These are phyloP conservation scores for Eimeria praecox DNA, from an alignment of 169 alveolate genomes.

Conservation along the genomic window DNA sequence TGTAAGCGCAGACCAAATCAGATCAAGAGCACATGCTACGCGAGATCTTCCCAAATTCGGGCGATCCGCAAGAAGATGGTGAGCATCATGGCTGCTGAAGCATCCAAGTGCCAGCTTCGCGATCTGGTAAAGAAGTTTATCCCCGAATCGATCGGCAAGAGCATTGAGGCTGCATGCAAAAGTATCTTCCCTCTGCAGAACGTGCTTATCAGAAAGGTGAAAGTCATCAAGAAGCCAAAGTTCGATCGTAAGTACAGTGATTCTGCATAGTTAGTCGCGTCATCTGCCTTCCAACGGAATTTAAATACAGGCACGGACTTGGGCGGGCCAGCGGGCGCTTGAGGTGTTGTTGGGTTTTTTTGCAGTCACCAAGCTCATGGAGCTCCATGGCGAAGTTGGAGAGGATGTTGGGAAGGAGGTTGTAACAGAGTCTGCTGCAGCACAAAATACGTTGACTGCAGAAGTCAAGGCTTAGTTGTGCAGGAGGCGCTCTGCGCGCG, in stretches of 20 bases:
- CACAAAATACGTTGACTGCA: slow-evolving; percentile 81
- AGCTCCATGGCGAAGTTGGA: slow-evolving; percentile 76
- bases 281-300: no score
- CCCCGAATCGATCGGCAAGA: slow-evolving; percentile 97
- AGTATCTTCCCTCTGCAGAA: slow-evolving; percentile 98
- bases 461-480: slow-evolving; percentile 75
- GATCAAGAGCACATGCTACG: slow-evolving; percentile 98
- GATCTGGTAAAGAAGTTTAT: slow-evolving; percentile 97
- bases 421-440: slow-evolving; percentile 76
- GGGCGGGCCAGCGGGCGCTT: neutral
- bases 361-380: slow-evolving; percentile 82
- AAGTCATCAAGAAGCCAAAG: slow-evolving; percentile 98
- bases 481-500: neutral
- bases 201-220: slow-evolving; percentile 97
- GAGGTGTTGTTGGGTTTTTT: neutral
- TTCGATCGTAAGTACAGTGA: slow-evolving; percentile 90
- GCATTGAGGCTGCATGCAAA: slow-evolving; percentile 97
- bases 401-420: slow-evolving; percentile 82
- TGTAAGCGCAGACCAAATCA: slow-evolving; percentile 92
- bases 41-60: slow-evolving; percentile 96
- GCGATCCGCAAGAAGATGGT: slow-evolving; percentile 98
- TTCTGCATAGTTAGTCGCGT: neutral
- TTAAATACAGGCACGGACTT: neutral
- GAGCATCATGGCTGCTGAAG: slow-evolving; percentile 97
- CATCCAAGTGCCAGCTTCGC: slow-evolving; percentile 95